Evolutionary conservation across 768 basidiomycete genomes (phyloP).

Genomic region (Lentinus tigrinus): DNA sequence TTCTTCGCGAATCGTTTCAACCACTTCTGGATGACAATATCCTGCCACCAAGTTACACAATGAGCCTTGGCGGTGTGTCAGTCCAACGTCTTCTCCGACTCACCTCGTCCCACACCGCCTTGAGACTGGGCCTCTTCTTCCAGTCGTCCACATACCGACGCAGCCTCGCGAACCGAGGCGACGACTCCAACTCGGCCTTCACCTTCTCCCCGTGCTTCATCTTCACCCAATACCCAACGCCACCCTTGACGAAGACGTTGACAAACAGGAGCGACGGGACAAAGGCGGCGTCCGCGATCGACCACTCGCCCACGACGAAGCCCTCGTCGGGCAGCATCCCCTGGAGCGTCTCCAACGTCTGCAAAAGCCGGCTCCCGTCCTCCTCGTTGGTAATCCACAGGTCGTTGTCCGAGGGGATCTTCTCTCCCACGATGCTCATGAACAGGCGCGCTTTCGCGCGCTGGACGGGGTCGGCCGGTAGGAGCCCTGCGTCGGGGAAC

Average conservation of each 20-base stretch:
- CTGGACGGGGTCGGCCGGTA: constrained; percentile 52
- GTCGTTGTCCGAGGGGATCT: constrained; percentile 35
- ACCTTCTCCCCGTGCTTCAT: not conserved
- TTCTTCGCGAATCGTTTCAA: no score
- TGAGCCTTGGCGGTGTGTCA: no score
- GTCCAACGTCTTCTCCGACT: not conserved
- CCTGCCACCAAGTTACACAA: no score
- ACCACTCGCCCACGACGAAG: constrained; percentile 45
- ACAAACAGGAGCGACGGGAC: not conserved
- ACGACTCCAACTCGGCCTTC: not conserved
- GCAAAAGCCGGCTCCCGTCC: constrained; percentile 37
- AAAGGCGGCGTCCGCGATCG: constrained; percentile 58
- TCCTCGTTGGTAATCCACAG: constrained; percentile 34
- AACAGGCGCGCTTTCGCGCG: constrained; percentile 64
- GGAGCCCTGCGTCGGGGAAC: constrained; percentile 44
- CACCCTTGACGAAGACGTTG: not conserved
- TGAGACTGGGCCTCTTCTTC: not conserved
- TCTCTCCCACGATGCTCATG: constrained; percentile 49
- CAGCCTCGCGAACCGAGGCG: not conserved
- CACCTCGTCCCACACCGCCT: not conserved
- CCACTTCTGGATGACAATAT: no score
- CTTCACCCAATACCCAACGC: not conserved
- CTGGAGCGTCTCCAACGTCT: constrained; percentile 47
- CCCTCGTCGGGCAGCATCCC: constrained; percentile 43
- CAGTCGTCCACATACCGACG: not conserved